Evolutionary conservation across 2,329 filamentous ascomycete species (phyloP).

Genomic region (Coleophoma eucalyptorum): DNA sequence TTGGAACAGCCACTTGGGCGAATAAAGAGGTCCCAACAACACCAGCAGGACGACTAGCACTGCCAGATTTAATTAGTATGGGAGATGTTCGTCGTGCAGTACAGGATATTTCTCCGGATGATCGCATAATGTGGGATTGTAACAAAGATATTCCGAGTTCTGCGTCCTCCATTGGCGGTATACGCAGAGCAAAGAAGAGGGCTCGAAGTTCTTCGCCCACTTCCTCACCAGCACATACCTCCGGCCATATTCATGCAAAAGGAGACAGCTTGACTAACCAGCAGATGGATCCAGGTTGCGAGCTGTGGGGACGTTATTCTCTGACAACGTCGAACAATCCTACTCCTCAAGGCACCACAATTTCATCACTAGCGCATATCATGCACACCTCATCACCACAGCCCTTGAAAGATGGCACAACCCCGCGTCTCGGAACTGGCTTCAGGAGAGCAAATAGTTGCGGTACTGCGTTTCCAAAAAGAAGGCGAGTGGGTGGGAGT

Average conservation of each 20-base stretch:
- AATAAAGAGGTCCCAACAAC: conserved; percentile 35
- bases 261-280: conserved; percentile 46
- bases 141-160: conserved; percentile 38
- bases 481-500: conserved; percentile 44
- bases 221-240: conserved; percentile 51
- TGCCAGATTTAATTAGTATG: conserved; percentile 52
- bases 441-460: conserved; percentile 66
- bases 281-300: conserved; percentile 67
- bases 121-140: conserved; percentile 57
- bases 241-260: conserved; percentile 25
- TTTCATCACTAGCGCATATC: conserved; percentile 60
- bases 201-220: conserved; percentile 73
- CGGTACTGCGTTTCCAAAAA: conserved; percentile 68
- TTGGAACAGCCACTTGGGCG: conserved; percentile 8
- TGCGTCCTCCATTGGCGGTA: conserved; percentile 42
- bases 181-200: conserved; percentile 51
- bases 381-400: conserved; percentile 70
- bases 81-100: conserved; percentile 36
- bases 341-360: conserved; percentile 20
- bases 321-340: conserved; percentile 33
- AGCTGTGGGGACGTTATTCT: conserved; percentile 75
- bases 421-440: conserved; percentile 38
- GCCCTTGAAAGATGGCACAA: conserved; percentile 39
- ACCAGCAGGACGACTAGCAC: conserved; percentile 48
- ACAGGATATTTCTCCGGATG: conserved; percentile 52